A percentile compares a stretch with the other conserved stretches of the same genome.
Conservation (phyloP, 1,284 basidiomycete species). For the Sphagnurus paluster region DNA sequence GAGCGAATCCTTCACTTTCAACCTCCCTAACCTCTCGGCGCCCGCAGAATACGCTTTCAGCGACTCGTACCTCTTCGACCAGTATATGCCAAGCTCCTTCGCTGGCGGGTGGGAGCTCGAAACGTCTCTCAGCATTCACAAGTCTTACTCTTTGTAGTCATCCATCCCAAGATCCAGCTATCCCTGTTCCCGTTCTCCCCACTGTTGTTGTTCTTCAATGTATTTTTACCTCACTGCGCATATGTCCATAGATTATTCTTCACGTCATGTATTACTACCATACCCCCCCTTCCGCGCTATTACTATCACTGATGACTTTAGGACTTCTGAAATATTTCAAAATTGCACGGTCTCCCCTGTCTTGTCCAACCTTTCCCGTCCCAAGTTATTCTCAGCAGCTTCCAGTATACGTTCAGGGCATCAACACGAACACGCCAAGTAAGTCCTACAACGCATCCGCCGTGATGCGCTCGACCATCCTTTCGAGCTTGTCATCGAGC, state of each 20-base stretch:
- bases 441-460: no score
- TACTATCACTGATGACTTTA: no score
- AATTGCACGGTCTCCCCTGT: no score
- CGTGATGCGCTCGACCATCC: constrained; percentile 36
- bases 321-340: no score
- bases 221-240: background rate
- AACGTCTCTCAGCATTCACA: background rate
- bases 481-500: constrained; percentile 48
- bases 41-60: constrained; percentile 9
- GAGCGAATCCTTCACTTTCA: constrained; percentile 9
- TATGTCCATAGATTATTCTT: background rate
- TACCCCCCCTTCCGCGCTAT: no score
- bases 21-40: constrained; percentile 5
- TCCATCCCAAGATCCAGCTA: background rate
- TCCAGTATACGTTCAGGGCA: no score
- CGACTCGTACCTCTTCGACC: constrained; percentile 5
- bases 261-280: background rate
- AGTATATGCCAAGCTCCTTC: constrained; percentile 4
- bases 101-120: constrained; percentile 10
- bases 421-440: no score
- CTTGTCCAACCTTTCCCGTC: no score
- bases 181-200: background rate
- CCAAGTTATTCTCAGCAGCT: no score
- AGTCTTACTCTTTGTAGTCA: constrained; percentile 1
- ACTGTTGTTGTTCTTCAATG: background rate